Conservation (phyloP, 495 filamentous ascomycete species). For the Aspergillus cristatus region DNA sequence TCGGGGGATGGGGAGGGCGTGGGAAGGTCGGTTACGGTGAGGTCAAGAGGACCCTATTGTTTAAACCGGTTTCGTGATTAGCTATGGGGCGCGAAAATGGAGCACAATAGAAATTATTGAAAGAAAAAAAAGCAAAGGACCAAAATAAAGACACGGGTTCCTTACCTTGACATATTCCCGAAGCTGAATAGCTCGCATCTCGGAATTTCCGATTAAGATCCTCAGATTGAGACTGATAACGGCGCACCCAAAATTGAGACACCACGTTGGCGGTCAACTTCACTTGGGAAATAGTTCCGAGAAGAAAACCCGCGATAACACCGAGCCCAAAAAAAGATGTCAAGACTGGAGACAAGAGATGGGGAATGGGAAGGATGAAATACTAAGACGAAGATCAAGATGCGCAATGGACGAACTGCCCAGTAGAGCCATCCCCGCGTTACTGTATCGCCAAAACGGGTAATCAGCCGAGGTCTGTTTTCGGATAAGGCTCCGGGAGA, state of each 20-base stretch:
- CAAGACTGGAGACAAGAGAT: too few relatives aligned
- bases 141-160: neutral
- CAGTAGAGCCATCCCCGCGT: conserved; percentile 11
- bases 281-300: too few relatives aligned
- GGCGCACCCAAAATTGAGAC: neutral
- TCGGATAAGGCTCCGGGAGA: conserved; percentile 19
- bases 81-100: too few relatives aligned
- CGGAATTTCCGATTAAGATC: conserved; percentile 8
- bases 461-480: conserved; percentile 22
- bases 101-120: too few relatives aligned
- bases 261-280: too few relatives aligned
- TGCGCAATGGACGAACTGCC: neutral
- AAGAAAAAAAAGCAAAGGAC: too few relatives aligned
- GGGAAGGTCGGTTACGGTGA: conserved; percentile 63
- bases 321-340: neutral
- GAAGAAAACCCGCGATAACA: too few relatives aligned
- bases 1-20: conserved; percentile 57
- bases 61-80: neutral
- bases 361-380: neutral
- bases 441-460: neutral
- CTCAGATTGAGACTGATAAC: neutral
- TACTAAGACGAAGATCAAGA: neutral
- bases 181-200: conserved; percentile 80
- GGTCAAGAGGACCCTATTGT: conserved; percentile 63
- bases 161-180: conserved; percentile 72